Evolutionary conservation across 1,284 basidiomycete species (phyloP).

Genomic region (Melanopsichium pennsylvanicum): DNA sequence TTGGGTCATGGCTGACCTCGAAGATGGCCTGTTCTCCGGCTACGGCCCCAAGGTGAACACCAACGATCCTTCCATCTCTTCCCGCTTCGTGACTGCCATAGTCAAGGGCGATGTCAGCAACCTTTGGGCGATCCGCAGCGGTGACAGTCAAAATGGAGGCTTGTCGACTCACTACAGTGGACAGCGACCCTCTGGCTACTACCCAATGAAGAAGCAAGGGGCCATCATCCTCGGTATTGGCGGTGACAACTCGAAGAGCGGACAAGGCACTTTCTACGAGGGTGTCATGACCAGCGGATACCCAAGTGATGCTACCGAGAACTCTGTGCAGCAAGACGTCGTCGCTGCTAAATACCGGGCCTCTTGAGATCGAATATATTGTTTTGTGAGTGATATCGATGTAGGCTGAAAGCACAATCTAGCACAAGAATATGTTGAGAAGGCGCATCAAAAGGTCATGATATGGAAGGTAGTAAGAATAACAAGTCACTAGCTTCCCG

Average conservation of each 20-base stretch:
- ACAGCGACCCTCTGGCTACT: slow-evolving; percentile 17
- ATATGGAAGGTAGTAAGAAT: too few species aligned
- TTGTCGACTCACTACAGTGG: slow-evolving; percentile 18
- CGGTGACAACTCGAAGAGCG: slow-evolving; percentile 30
- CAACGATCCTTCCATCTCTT: slow-evolving; percentile 7
- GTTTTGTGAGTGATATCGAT: too few species aligned
- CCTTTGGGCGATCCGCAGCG: slow-evolving; percentile 19
- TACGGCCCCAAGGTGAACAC: slow-evolving; percentile 17
- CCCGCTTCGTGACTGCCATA: slow-evolving; percentile 16
- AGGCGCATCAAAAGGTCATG: too few species aligned
- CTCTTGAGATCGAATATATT: too few species aligned
- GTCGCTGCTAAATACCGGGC: slow-evolving; percentile 27
- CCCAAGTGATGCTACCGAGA: slow-evolving; percentile 14
- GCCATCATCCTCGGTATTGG: slow-evolving; percentile 34
- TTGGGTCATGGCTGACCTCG: slow-evolving; percentile 22
- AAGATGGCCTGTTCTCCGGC: slow-evolving; percentile 19
- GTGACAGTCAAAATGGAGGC: slow-evolving; percentile 16
- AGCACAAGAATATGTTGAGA: too few species aligned
- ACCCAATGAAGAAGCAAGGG: slow-evolving; percentile 34
- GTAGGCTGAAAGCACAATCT: too few species aligned
- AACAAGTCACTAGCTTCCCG: too few species aligned
- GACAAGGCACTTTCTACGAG: slow-evolving; percentile 29
- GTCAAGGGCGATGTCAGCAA: slow-evolving; percentile 32
- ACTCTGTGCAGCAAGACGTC: slow-evolving; percentile 25
- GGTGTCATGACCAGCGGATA: slow-evolving; percentile 25